phyloP scores from a whole-genome alignment of 306 rosid genomes.

The Sindora glabra region DNA sequence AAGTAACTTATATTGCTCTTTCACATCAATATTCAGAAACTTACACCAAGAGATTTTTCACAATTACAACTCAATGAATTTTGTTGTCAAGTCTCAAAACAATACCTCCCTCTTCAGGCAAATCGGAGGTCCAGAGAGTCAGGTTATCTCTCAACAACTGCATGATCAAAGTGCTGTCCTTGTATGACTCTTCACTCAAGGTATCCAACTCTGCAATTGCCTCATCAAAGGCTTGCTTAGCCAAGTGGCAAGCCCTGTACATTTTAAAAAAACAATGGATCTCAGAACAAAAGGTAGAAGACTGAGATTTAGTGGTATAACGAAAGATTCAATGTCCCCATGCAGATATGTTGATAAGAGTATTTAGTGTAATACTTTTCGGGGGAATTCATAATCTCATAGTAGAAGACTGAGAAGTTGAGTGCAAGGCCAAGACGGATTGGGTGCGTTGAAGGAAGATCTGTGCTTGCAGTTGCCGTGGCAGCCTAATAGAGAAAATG shows the following conservation, averaged over 20 bases:
- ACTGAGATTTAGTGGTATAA: background rate
- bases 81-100: background rate
- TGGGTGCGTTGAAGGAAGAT: conserved; percentile 92
- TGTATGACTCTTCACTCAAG: conserved; percentile 96
- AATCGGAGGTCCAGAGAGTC: conserved; percentile 99
- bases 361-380: conserved; percentile 53
- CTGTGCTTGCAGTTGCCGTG: conserved; percentile 77
- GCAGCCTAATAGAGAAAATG: conserved; percentile 52
- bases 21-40: conserved; percentile 7
- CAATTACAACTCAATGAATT: background rate
- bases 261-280: conserved; percentile 18
- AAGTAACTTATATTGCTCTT: background rate
- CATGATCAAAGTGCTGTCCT: conserved; percentile 98
- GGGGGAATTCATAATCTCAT: conserved; percentile 96
- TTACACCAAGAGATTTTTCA: background rate
- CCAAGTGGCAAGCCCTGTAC: conserved; percentile 96
- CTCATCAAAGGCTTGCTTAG: conserved; percentile 97
- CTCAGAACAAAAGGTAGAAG: conserved; percentile 20
- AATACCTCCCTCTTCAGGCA: conserved; percentile 98
- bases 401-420: conserved; percentile 95
- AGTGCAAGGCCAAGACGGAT: conserved; percentile 98
- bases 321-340: background rate
- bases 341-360: background rate
- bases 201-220: conserved; percentile 98
- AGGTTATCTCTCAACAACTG: conserved; percentile 97